Percentiles rank a stretch among this genome's conserved stretches.
Conservation (phyloP, 2,329 filamentous ascomycete species). For the Fusarium irregulare region DNA sequence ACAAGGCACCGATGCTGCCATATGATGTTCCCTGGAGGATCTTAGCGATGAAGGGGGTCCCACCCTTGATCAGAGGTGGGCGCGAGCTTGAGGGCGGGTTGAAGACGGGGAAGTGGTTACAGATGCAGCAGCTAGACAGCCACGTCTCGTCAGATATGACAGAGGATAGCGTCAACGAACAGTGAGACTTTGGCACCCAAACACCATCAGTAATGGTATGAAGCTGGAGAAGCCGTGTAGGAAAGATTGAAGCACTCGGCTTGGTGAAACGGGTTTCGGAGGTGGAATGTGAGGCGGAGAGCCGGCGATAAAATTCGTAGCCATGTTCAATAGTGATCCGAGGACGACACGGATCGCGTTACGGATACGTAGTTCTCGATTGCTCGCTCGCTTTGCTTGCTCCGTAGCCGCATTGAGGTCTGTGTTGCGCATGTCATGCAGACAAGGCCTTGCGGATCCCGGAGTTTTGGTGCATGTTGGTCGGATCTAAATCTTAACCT, state of each 20-base stretch:
- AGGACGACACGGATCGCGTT: constrained; percentile 15
- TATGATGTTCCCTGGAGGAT: constrained; percentile 20
- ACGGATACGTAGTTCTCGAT: neutral
- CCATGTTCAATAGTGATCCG: constrained; percentile 1
- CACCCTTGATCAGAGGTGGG: constrained; percentile 19
- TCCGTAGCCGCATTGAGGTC: constrained; percentile 22
- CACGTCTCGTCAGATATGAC: constrained; percentile 14
- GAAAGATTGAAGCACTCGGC: neutral
- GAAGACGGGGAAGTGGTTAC: constrained; percentile 20
- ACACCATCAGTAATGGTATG: neutral
- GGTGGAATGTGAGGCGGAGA: constrained; percentile 2
- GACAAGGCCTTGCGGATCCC: constrained; percentile 7
- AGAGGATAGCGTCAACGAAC: constrained; percentile 3
- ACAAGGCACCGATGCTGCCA: neutral
- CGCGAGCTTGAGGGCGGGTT: constrained; percentile 36
- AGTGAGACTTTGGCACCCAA: constrained; percentile 9
- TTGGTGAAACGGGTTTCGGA: constrained; percentile 1
- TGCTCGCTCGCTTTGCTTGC: constrained; percentile 14
- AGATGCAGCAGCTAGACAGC: constrained; percentile 17
- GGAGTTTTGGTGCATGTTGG: constrained; percentile 2
- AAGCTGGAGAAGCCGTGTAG: neutral
- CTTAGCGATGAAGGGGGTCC: constrained; percentile 4
- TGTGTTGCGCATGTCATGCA: constrained; percentile 33
- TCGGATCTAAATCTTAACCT: neutral
- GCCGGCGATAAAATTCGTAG: neutral